phyloP scores from a whole-genome alignment of 1,139 yeast genomes.

The Geotrichum europaeum region DNA sequence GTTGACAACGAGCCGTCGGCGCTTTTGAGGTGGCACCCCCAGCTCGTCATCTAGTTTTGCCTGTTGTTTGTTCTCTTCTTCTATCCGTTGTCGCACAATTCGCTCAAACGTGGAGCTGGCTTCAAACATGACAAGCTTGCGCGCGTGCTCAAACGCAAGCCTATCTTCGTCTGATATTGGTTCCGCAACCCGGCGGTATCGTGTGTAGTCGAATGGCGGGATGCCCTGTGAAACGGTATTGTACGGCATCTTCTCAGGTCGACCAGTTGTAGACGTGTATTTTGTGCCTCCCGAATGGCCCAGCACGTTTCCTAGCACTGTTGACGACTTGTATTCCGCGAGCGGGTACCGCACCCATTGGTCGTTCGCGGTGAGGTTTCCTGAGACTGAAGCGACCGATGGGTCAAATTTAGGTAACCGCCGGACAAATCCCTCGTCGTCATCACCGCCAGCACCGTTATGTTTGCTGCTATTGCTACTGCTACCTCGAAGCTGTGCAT shows the following conservation, averaged over 20 bases:
- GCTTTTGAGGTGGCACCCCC: not conserved
- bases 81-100: constrained; percentile 20
- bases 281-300: constrained; percentile 13
- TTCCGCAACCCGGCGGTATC: not conserved
- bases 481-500: not conserved
- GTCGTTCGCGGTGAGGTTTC: not conserved
- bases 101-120: constrained; percentile 24
- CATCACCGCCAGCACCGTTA: not conserved
- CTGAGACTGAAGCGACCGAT: not conserved
- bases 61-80: constrained; percentile 9
- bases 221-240: constrained; percentile 9
- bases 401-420: not conserved
- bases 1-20: not conserved
- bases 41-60: not conserved
- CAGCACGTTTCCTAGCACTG: not conserved
- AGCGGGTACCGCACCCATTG: not conserved
- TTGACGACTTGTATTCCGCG: not conserved
- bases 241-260: constrained; percentile 6
- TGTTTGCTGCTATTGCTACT: not conserved
- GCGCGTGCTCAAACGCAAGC: constrained; percentile 10
- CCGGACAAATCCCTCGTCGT: not conserved
- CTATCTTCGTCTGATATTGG: not conserved
- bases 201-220: constrained; percentile 11
- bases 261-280: constrained; percentile 9
- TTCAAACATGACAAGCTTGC: constrained; percentile 21